A percentile compares a stretch with the other conserved stretches of the same genome.
These are phyloP conservation scores for Rhizopogon vulgaris DNA, from an alignment of 768 basidiomycete genomes.

Conservation along the genomic window DNA sequence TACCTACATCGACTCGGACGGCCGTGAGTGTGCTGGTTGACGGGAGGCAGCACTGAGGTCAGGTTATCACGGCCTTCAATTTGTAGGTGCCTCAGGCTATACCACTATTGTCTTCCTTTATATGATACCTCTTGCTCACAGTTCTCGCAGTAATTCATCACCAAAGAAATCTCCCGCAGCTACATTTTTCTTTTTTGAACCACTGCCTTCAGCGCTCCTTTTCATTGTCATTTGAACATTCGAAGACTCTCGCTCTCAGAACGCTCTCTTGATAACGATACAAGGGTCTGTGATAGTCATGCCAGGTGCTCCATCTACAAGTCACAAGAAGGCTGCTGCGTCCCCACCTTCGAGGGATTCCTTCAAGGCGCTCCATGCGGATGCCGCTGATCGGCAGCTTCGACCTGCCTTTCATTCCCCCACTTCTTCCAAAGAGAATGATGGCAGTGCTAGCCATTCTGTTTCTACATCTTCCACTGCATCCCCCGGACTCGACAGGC, in stretches of 20 bases:
- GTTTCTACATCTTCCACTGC: neutral
- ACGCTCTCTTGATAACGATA: neutral
- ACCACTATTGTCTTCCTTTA: neutral
- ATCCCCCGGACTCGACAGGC: neutral
- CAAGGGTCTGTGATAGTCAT: neutral
- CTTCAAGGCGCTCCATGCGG: slow-evolving; percentile 2
- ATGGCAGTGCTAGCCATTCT: neutral
- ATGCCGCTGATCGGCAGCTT: neutral
- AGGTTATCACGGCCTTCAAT: neutral
- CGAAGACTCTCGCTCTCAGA: neutral
- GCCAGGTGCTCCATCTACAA: neutral
- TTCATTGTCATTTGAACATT: neutral
- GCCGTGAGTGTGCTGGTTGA: neutral
- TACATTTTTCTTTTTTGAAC: neutral
- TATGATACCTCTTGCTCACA: neutral
- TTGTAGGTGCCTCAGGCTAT: neutral
- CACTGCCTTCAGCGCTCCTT: neutral
- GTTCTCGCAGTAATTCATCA: neutral
- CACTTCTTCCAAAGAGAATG: neutral
- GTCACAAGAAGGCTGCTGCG: neutral
- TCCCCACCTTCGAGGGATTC: neutral
- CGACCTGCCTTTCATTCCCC: neutral
- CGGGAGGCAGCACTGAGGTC: neutral
- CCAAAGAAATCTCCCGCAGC: neutral
- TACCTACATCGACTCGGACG: neutral